A percentile compares a stretch with the other conserved stretches of the same genome.
These are phyloP conservation scores for Platanthera guangdongensis DNA, from an alignment of 106 monocot species.

Conservation along the genomic window DNA sequence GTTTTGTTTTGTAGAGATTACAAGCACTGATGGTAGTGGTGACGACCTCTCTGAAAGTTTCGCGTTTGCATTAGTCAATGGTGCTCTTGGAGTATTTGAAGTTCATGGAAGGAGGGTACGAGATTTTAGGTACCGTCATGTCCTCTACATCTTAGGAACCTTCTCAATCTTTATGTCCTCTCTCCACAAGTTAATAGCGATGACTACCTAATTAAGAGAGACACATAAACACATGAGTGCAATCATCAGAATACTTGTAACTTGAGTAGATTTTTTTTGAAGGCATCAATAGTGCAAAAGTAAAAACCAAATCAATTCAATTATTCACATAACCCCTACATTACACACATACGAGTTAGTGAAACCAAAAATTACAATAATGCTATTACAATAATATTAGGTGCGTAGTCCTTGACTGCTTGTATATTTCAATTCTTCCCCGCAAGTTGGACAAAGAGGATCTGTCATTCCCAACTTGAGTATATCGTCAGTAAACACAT, in stretches of 20 bases:
- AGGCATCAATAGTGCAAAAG: no score
- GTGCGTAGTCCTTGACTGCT: no score
- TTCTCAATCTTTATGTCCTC: not conserved
- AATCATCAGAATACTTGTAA: not conserved
- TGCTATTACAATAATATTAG: no score
- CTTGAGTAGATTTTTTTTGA: no score
- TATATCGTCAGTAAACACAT: no score
- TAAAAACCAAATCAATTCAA: no score
- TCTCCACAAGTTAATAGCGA: not conserved
- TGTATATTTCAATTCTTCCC: no score
- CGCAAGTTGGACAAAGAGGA: no score
- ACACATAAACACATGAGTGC: not conserved
- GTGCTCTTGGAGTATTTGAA: constrained; percentile 99
- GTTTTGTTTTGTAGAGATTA: constrained; percentile 32
- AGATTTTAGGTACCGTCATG: constrained; percentile 67
- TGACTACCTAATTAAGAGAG: not conserved
- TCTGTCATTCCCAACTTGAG: no score
- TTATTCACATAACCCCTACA: no score
- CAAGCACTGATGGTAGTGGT: constrained; percentile 43
- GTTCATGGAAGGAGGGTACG: constrained; percentile 94
- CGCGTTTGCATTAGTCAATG: constrained; percentile 97
- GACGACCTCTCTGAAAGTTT: constrained; percentile 95
- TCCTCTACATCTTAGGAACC: not conserved
- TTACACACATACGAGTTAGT: no score
- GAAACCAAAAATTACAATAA: no score